Evolutionary conservation across 2,329 filamentous ascomycete genomes (phyloP).

Genomic region (Fusarium pseudocircinatum): DNA sequence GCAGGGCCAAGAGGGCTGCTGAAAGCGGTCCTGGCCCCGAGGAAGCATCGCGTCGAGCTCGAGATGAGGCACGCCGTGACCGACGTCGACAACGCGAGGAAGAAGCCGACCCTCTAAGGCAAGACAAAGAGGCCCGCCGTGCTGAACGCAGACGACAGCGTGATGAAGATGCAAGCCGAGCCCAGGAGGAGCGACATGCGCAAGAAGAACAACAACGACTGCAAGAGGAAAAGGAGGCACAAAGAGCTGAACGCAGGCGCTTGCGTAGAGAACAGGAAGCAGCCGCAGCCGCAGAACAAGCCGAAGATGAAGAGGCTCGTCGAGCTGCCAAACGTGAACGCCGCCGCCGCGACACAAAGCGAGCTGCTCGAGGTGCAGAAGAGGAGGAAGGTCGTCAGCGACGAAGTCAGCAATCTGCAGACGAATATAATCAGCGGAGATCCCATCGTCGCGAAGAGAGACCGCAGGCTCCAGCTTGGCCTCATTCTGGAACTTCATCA

Average conservation of each 20-base stretch:
- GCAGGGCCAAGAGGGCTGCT: conserved; percentile 63
- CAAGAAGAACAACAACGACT: conserved; percentile 59
- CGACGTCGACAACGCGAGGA: conserved; percentile 59
- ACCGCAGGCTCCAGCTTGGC: conserved; percentile 58
- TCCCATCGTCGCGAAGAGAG: conserved; percentile 49
- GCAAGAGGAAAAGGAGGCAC: conserved; percentile 64
- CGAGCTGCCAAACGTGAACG: conserved; percentile 59
- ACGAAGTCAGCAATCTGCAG: conserved; percentile 49
- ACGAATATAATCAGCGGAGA: conserved; percentile 59
- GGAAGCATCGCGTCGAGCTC: conserved; percentile 65
- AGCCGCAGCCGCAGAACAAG: conserved; percentile 53
- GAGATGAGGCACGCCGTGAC: conserved; percentile 66
- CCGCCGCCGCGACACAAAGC: conserved; percentile 62
- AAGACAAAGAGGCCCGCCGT: conserved; percentile 62
- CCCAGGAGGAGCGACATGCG: conserved; percentile 59
- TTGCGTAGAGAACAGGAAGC: conserved; percentile 59
- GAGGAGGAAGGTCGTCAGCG: conserved; percentile 47
- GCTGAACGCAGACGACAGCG: conserved; percentile 59
- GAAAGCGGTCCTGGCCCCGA: conserved; percentile 61
- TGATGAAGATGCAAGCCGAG: conserved; percentile 38
- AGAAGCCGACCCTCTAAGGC: conserved; percentile 60
- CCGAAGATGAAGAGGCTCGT: conserved; percentile 58
- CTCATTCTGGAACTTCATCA: conserved; percentile 70
- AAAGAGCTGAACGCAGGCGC: conserved; percentile 61
- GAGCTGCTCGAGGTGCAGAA: conserved; percentile 54